Base-by-base conservation (phyloP, 108 stramenopile genomes). In the Parietichytrium sp. region DNA sequence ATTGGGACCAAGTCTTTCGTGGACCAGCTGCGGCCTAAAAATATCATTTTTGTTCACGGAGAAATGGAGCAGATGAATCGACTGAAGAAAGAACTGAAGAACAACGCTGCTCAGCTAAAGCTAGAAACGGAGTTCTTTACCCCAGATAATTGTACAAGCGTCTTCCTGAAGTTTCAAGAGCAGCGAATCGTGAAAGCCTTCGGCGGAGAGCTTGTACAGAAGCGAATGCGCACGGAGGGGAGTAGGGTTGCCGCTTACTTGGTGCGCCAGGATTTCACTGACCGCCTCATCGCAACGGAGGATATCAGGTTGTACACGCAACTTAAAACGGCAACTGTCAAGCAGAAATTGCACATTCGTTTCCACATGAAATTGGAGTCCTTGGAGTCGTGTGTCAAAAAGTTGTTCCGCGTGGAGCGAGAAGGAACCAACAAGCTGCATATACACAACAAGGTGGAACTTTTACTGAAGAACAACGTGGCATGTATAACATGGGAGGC, bases 11-110 rank as follows among this genome's bases (percentile, higher is more conserved):
- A 91, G 30, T 50, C n/a, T 54, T 84, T 53, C 79, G 54, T 55
- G 0, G 55, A 82, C 48, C 33, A 54, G 61, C 29, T 85, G 3
- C 85, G 91, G 79, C 98, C 98, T 7, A 87, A 91, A 47, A 94
- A 95, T 79, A 96, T 99, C 50, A 93, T 99, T 53, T 81, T 99
- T 50, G 98, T 99, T 6, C 98, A 99, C 88, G 98, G 98, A 15
- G 95, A 96, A 78, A 93, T 92, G 85, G 95, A 94, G 78, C 95
- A 97, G 88, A 97, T 98, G 97, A 91, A 91, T 16, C 83, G 94
- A 23, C 87, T 98, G 48, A 93, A 94, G 80, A 85, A 88, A 48
- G 95, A 93, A 3, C 85, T 97, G 54, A 82, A 92, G 82, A 80
- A 93, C 78, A 91, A 95, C 45, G 90, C 49, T 16, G 52, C 93